A percentile compares a stretch with the other conserved stretches of the same genome.
phyloP scores from a whole-genome alignment of 129 eudicot genomes.

The Centaurea solstitialis region DNA sequence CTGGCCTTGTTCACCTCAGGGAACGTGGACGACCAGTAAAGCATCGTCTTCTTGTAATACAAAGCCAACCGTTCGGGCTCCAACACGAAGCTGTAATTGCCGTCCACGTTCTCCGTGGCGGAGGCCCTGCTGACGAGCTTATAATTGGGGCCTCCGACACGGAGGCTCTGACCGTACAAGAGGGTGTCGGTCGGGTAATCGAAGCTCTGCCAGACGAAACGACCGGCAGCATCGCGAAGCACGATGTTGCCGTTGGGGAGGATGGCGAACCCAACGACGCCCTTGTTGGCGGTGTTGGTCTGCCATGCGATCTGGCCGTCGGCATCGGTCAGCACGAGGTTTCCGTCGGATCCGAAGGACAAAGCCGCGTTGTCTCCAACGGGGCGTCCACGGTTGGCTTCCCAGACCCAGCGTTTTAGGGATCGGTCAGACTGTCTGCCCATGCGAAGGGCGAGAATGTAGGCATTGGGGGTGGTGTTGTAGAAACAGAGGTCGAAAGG shows the following conservation, averaged over 20 bases:
- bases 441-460: slow-evolving; percentile 36
- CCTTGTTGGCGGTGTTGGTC: slow-evolving; percentile 49
- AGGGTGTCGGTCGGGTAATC: slow-evolving; percentile 32
- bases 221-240: slow-evolving; percentile 37
- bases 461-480: slow-evolving; percentile 50
- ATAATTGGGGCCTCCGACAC: neutral
- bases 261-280: slow-evolving; percentile 30
- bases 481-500: slow-evolving; percentile 47
- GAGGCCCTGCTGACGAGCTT: slow-evolving; percentile 48
- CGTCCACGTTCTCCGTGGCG: slow-evolving; percentile 5
- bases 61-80: slow-evolving; percentile 14
- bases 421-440: slow-evolving; percentile 3
- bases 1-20: too few relatives aligned
- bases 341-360: slow-evolving; percentile 37
- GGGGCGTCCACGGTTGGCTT: slow-evolving; percentile 48
- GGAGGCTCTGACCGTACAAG: slow-evolving; percentile 39
- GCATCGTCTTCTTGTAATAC: too few relatives aligned
- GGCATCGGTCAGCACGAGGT: slow-evolving; percentile 39
- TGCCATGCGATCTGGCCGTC: slow-evolving; percentile 46
- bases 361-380: slow-evolving; percentile 46
- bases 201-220: neutral
- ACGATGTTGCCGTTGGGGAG: slow-evolving; percentile 48
- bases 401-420: slow-evolving; percentile 43
- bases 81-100: slow-evolving; percentile 32
- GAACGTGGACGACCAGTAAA: too few relatives aligned